Evolutionary conservation across 2,329 filamentous ascomycete species (phyloP).

Genomic region (Cercospora sojina): DNA sequence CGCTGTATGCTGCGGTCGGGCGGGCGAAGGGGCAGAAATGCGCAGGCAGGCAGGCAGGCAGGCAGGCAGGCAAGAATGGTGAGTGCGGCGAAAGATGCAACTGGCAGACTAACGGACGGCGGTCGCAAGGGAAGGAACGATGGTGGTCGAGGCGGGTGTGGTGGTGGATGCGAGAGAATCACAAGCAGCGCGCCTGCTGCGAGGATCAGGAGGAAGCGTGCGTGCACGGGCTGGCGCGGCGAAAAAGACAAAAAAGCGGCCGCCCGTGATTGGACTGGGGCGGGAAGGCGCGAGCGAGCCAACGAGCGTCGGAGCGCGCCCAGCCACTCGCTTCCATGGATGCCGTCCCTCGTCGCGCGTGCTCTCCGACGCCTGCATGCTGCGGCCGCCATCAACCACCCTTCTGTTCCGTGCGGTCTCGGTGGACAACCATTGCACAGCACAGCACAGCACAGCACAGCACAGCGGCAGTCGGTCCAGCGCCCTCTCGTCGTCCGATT

Average conservation of each 20-base stretch:
- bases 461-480: background rate
- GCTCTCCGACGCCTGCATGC: background rate
- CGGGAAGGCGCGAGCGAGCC: background rate
- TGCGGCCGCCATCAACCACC: background rate
- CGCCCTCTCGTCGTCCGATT: background rate
- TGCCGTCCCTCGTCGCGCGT: background rate
- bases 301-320: background rate
- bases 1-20: background rate
- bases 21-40: background rate
- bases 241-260: slow-evolving; percentile 4
- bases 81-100: background rate
- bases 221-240: background rate
- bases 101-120: background rate
- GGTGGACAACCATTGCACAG: too few relatives aligned
- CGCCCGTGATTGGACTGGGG: background rate
- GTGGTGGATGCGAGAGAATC: background rate
- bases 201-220: background rate
- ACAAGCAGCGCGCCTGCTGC: background rate
- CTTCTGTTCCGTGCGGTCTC: background rate
- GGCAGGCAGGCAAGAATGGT: background rate
- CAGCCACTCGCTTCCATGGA: background rate
- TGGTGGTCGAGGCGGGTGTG: background rate
- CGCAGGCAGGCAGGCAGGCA: background rate
- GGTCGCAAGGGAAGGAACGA: slow-evolving; percentile 4
- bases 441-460: too few relatives aligned